Evolutionary conservation across 1,284 basidiomycete genomes (phyloP), one percentile per base, ranked within the genome.

Genomic region (Pseudozyma sp.): DNA sequence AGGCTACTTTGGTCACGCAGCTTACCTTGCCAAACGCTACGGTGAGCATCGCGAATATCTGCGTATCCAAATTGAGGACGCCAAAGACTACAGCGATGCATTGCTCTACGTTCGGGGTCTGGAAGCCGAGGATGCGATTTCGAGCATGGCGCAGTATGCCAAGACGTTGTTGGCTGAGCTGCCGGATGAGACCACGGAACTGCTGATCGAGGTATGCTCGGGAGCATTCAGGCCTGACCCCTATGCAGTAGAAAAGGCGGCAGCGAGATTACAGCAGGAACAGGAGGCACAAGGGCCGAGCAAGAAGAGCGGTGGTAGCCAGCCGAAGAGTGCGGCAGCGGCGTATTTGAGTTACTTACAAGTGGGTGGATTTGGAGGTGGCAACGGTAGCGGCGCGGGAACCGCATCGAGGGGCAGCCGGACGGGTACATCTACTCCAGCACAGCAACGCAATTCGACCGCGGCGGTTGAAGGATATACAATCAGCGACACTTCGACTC

Each of bases 1-100:
- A 0, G 94, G 95, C 0, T 99, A 97, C 86, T 97, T 93, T 80
- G 91, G 93, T 54, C 96, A 99, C 82, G 97, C 97, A 0, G 90
- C 91, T 0, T 99, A 97, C 85, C 89, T 99, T 5, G 96, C 96
- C 6, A 91, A 91, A 86, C 93, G 93, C 82, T 98, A 95, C 85
- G 90, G 91, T 43, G 87, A 92, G 35, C 94, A 97, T 79, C 93
- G 95, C 78, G 96, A 97, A 76, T 98, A 95, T 83, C 85, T 99
- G 44, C 88, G 93, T 55, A 97, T 98, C 55, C 92, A 96, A 85
- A 92, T 99, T 53, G 95, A 98, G 85, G 96, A 99, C 86, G 90
- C 91, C 0, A 90, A 89, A 14, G 92, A 95, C 77, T 94, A 91
- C 79, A 87, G 86, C 49, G 94, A 94, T 76, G 97, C 95, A 0